Evolutionary conservation across 208 protist species (phyloP), one percentile per base, ranked within the genome.

Genomic region (Leptomonas seymouri): DNA sequence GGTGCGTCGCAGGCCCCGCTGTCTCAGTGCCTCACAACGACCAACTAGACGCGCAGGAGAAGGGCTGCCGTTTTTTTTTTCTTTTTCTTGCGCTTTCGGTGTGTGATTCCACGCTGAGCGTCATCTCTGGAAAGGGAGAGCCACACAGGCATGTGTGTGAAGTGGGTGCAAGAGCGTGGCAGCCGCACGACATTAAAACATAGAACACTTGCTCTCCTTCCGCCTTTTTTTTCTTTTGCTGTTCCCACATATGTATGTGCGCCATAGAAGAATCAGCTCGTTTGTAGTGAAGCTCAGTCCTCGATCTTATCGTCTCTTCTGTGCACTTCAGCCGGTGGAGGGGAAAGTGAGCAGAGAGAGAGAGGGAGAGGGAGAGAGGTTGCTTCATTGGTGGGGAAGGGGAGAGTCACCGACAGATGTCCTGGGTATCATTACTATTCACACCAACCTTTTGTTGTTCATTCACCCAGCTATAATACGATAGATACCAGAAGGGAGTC

Each of bases 1-100:
- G 87, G 85, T 28, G 46, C 68, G 45, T 61, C 71, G 28, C 55
- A 69, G 27, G 62, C 63, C 30, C 71, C 71, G 14, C 57, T 76
- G 45, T 70, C 56, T n/a, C 64, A 76, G 62, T 76, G 56, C 41
- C 71, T 76, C 25, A 67, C 25, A 0, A 14, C 63, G 12, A 34
- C 25, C 14, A 44, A 23, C 25, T 74, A 39, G 48, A 21, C 8
- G 12, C 39, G n/a, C 58, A n/a, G n/a, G 36, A 31, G n/a, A 61
- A 49, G 15, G 58, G 15, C 28, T 18, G 12, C 41, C 23, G 18
- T 54, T 48, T 44, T 50, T 66, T 55, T 78, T 63, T 51, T 27
- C 64, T 67, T 39, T 39, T 9, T n/a, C n/a, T n/a, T n/a, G n/a
- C n/a, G n/a, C n/a, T n/a, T n/a, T n/a, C n/a, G n/a, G n/a, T n/a